phyloP scores from a whole-genome alignment of 108 stramenopile genomes.

The Skeletonema tropicum region DNA sequence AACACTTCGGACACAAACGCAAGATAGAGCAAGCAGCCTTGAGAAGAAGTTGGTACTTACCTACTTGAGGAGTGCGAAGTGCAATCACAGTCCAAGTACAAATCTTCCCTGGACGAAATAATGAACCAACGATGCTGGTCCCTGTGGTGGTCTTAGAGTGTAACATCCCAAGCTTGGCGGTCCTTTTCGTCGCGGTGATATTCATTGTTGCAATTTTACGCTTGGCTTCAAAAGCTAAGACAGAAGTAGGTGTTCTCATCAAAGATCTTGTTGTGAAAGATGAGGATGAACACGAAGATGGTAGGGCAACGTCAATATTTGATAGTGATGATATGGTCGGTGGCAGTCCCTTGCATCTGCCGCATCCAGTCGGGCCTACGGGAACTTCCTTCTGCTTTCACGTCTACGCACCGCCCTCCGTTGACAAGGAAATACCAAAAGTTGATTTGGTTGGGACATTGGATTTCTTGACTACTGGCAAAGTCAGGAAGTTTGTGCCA shows the following conservation, averaged over 20 bases:
- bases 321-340: constrained; percentile 1
- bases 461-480: constrained; percentile 23
- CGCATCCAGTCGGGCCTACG: constrained; percentile 14
- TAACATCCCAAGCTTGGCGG: neutral
- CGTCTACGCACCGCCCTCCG: constrained; percentile 26
- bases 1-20: too few relatives aligned
- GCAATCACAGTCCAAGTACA: too few relatives aligned
- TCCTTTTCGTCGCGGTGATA: neutral
- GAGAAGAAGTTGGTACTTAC: too few relatives aligned
- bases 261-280: neutral
- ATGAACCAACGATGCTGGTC: constrained; percentile 1
- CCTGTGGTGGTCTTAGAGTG: neutral
- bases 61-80: too few relatives aligned
- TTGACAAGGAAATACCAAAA: constrained; percentile 42
- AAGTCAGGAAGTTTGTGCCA: constrained; percentile 32
- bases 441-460: constrained; percentile 34
- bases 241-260: neutral
- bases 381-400: constrained; percentile 16
- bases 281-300: neutral
- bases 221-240: neutral
- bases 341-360: constrained; percentile 1
- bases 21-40: too few relatives aligned
- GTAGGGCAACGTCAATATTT: neutral
- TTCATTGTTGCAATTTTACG: neutral
- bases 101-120: too few relatives aligned